Evolutionary conservation across 257 asterid genomes (phyloP).

Genomic region (Prunella vulgaris): DNA sequence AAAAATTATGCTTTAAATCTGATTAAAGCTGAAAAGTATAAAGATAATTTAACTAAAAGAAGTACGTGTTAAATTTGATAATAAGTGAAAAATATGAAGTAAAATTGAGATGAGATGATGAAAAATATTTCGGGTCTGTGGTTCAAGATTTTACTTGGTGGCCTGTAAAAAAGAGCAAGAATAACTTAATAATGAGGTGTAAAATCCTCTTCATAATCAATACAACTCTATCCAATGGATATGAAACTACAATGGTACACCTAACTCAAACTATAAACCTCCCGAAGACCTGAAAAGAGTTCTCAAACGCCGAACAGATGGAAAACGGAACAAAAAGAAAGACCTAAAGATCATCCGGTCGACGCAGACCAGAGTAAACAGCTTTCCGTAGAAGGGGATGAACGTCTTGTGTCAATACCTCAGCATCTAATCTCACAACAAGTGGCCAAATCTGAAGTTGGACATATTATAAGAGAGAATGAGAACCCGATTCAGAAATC

Average conservation of each 20-base stretch:
- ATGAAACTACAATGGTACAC: background rate
- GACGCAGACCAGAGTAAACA: constrained; percentile 66
- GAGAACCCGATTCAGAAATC: background rate
- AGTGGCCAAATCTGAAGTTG: constrained; percentile 74
- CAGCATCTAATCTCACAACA: constrained; percentile 70
- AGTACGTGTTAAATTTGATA: too few relatives aligned
- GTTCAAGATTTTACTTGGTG: too few relatives aligned
- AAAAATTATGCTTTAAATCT: too few relatives aligned
- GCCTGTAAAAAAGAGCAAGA: too few relatives aligned
- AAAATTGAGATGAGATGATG: too few relatives aligned
- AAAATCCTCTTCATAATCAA: background rate
- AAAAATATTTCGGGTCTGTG: too few relatives aligned
- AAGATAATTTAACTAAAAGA: too few relatives aligned
- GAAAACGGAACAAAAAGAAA: background rate
- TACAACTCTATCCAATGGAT: background rate
- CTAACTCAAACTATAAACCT: constrained; percentile 20
- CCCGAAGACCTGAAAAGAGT: background rate
- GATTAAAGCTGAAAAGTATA: too few relatives aligned
- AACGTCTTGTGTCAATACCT: constrained; percentile 65
- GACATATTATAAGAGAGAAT: constrained; percentile 8
- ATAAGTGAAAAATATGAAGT: too few relatives aligned
- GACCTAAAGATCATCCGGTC: constrained; percentile 39
- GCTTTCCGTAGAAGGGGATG: constrained; percentile 77
- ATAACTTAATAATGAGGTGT: background rate
- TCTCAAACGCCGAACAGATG: background rate